Base-by-base conservation (phyloP, 2,329 filamentous ascomycete species). In the Talaromyces rugulosus region DNA sequence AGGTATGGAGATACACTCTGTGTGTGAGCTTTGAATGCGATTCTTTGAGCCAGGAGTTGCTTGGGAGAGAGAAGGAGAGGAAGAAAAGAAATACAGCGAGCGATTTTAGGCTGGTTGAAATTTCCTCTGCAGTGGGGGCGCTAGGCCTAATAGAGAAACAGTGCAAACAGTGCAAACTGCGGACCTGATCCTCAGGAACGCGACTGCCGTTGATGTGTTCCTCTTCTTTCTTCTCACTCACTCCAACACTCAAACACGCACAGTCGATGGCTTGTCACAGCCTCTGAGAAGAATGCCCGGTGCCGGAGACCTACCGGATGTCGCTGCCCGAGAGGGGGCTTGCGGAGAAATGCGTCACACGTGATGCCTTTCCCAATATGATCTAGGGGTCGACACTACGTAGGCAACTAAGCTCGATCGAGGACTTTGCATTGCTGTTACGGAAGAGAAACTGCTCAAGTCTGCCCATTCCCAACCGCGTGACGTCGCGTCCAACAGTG, bases 1-100 rank as follows among this genome's bases (percentile, higher is more conserved):
- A 68, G 72, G 70, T 73, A 71, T 71, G 77, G 70, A 54, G 30
- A 56, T 62, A 62, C 60, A 68, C 68, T 83, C 90, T 89, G 91
- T 96, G 82, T 89, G 91, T 92, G 81, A 92, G 93, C 94, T 97
- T 96, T 89, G 92, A 96, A 88, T 89, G 93, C 94, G 94, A 97
- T 96, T 92, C 92, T 92, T 97, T 87, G 92, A 93, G 85, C 93
- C 93, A 96, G 92, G 87, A 90, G 88, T 87, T 86, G 86, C 81
- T 80, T 74, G 75, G 75, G 72, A 71, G 72, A 76, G 72, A 75
- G 73, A 75, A 74, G 65, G 63, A 73, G n/a, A 27, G 34, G n/a
- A 12, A 36, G 27, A 31, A 31, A 34, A 52, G 31, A 30, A 27
- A 3, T 42, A 28, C 47, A 8, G 58, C 18, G 34, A 33, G 27